Conservation (phyloP, 768 basidiomycete genomes). For the Leccinellum rugosiceps region DNA sequence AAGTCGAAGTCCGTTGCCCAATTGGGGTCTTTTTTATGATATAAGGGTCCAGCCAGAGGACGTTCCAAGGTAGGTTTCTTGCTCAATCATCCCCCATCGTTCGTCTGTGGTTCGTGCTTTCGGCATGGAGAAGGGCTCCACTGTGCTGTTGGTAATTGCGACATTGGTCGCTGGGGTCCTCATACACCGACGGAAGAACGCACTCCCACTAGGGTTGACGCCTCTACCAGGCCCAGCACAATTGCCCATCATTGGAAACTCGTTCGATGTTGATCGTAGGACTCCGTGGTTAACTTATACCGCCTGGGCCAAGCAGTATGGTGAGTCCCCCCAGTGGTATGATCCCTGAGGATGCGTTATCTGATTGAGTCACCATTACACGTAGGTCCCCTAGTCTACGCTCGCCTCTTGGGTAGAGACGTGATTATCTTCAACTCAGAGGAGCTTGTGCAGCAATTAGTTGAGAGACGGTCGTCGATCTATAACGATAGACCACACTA, state of each 20-base stretch:
- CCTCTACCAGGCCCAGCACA: constrained; percentile 13
- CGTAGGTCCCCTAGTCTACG: constrained; percentile 1
- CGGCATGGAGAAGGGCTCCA: not conserved
- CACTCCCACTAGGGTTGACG: not conserved
- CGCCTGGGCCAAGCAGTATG: constrained; percentile 9
- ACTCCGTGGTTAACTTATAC: constrained; percentile 14
- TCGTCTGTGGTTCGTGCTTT: not conserved
- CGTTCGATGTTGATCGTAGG: not conserved
- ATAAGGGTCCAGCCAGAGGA: not conserved
- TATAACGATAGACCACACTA: constrained; percentile 15
- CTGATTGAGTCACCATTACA: not conserved
- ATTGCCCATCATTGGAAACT: constrained; percentile 15
- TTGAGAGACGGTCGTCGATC: constrained; percentile 15
- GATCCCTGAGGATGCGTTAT: not conserved
- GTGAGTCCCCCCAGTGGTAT: not conserved
- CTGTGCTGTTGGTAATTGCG: not conserved
- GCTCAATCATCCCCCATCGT: not conserved
- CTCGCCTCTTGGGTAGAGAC: constrained; percentile 1
- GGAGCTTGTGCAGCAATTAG: constrained; percentile 7
- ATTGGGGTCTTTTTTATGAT: not conserved
- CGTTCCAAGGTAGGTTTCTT: not conserved
- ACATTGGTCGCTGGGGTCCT: not conserved
- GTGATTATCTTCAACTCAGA: constrained; percentile 13
- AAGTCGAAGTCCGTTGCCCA: not conserved
- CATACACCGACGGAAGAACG: not conserved